Evolutionary conservation across 306 rosid species (phyloP).

Genomic region (Oemleria cerasiformis): DNA sequence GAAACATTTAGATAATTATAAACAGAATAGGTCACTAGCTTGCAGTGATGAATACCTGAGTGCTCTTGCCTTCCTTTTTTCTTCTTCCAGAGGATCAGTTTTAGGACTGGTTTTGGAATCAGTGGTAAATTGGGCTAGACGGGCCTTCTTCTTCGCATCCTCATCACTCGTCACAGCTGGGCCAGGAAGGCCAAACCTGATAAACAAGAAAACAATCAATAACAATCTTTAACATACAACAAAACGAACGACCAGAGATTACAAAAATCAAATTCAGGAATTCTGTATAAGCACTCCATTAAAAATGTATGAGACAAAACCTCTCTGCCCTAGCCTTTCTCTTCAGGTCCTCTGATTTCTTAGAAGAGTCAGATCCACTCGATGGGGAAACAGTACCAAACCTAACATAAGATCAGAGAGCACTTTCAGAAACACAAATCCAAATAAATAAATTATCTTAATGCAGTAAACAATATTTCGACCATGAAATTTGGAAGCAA

Average conservation of each 20-base stretch:
- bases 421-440: neutral
- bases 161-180: slow-evolving; percentile 51
- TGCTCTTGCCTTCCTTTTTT: slow-evolving; percentile 78
- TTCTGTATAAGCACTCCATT: neutral
- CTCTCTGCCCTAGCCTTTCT: slow-evolving; percentile 92
- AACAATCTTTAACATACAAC: neutral
- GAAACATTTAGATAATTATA: neutral
- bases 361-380: slow-evolving; percentile 46
- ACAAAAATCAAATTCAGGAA: neutral
- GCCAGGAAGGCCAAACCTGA: slow-evolving; percentile 68
- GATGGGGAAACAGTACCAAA: slow-evolving; percentile 51
- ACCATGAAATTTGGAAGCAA: neutral
- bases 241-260: neutral
- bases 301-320: slow-evolving; percentile 32
- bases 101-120: slow-evolving; percentile 50
- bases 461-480: neutral
- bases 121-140: slow-evolving; percentile 65
- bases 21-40: neutral
- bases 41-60: slow-evolving; percentile 40
- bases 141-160: slow-evolving; percentile 84
- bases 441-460: neutral
- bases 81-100: slow-evolving; percentile 70
- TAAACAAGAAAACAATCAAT: slow-evolving; percentile 10
- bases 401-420: slow-evolving; percentile 30
- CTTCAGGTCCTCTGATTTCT: slow-evolving; percentile 60